Base-by-base conservation (phyloP, 345 rosid species). In the Theobroma cacao region DNA sequence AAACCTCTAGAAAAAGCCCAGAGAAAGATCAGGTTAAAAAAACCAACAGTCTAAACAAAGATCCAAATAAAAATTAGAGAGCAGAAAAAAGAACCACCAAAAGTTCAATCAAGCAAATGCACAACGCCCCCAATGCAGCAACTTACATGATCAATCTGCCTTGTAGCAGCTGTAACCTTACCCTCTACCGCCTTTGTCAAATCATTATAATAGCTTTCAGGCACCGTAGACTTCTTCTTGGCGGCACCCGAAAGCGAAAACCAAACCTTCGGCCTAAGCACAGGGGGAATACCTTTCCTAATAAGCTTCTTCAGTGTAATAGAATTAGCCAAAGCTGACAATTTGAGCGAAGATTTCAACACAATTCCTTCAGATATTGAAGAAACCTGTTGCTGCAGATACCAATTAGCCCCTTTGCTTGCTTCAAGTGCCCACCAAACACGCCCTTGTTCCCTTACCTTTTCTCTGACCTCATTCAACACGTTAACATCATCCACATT, bases 361-460 rank as follows among this genome's bases (percentile, higher is more conserved):
- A 87, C 93, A 84, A 94, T 88, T n/a, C 98, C 98, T 75, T 88
- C 92, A 0, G 85, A 75, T 60, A 89, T 75, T 18, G 89, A 85
- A 36, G 93, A 82, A 80, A 91, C 78, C 74, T 90, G 91, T 0
- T 95, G 98, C 81, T 88, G 96, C 84, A 94, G 85, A 84, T 97
- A 97, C 99, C 99, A 97, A 82, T 97, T 97, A 28, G 98, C 97
- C 31, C 99, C 99, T 84, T 97, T 97, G 89, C 94, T 97, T 36
- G 99, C 98, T 88, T 97, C 99, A 17, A 97, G 78, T 14, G 92
- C 91, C 99, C 99, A 97, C 99, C 99, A 97, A 41, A 97, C 97
- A 17, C 97, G 84, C 61, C 98, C 98, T 79, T 97, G 99, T 64
- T 90, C 87, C 85, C 98, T 89, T 38, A 97, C 99, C 85, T 91